A percentile compares a stretch with the other conserved stretches of the same genome.
phyloP scores from a whole-genome alignment of 2,329 filamentous ascomycete genomes.

The Chalara sp. region DNA sequence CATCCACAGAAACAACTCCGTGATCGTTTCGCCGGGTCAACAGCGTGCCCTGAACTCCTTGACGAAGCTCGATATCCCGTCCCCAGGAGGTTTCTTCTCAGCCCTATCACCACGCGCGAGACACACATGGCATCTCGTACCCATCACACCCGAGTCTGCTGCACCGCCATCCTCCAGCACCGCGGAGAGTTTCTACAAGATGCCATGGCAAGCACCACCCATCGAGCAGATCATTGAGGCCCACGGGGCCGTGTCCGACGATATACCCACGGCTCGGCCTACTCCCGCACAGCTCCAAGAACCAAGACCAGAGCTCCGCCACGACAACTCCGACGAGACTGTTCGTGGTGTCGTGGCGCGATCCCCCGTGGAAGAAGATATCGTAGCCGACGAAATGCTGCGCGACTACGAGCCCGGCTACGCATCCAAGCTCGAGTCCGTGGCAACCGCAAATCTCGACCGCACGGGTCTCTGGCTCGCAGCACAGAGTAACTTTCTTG shows the following conservation, averaged over 20 bases:
- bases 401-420: slow-evolving; percentile 72
- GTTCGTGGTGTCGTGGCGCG: slow-evolving; percentile 28
- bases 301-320: slow-evolving; percentile 19
- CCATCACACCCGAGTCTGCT: slow-evolving; percentile 44
- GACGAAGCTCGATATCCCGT: slow-evolving; percentile 80
- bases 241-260: slow-evolving; percentile 41
- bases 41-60: slow-evolving; percentile 62
- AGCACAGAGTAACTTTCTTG: slow-evolving; percentile 72
- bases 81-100: slow-evolving; percentile 86
- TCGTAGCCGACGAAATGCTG: slow-evolving; percentile 57
- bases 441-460: slow-evolving; percentile 68
- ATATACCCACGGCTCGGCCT: slow-evolving; percentile 62
- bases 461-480: slow-evolving; percentile 82
- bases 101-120: slow-evolving; percentile 70
- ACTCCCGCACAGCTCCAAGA: slow-evolving; percentile 34
- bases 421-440: slow-evolving; percentile 62
- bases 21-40: slow-evolving; percentile 42
- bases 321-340: slow-evolving; percentile 31
- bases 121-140: slow-evolving; percentile 71
- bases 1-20: slow-evolving; percentile 27
- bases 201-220: slow-evolving; percentile 60
- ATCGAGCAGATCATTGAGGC: slow-evolving; percentile 65
- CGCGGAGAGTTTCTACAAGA: slow-evolving; percentile 86
- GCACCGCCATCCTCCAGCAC: slow-evolving; percentile 75
- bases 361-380: slow-evolving; percentile 35